These are phyloP conservation scores for Boletus smithii DNA, from an alignment of 1,284 basidiomycete species.

Conservation along the genomic window DNA sequence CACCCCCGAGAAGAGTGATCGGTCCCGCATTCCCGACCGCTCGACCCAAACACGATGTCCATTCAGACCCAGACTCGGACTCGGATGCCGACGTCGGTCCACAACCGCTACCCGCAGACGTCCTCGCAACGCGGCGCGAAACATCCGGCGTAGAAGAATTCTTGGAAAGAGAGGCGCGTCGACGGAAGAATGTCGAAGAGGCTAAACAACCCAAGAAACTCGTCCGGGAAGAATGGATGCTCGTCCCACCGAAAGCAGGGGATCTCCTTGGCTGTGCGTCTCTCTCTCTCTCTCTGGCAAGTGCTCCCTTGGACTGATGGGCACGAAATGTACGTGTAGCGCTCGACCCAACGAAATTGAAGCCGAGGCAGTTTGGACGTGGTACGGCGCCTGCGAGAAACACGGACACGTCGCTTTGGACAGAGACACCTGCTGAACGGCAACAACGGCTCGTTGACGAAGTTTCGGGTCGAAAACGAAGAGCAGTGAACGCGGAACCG, in stretches of 20 bases:
- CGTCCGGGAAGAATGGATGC: conserved; percentile 93
- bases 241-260: conserved; percentile 79
- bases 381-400: conserved; percentile 46
- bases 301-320: background rate
- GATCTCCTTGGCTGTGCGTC: conserved; percentile 71
- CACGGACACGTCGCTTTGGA: conserved; percentile 74
- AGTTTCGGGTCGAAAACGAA: conserved; percentile 77
- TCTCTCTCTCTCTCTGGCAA: too few species aligned
- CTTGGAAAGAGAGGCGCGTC: conserved; percentile 74
- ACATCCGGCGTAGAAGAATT: conserved; percentile 67
- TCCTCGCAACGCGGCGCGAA: conserved; percentile 35
- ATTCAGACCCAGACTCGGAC: conserved; percentile 64
- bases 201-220: conserved; percentile 68
- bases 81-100: conserved; percentile 79
- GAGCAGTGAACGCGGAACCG: conserved; percentile 53
- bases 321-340: conserved; percentile 38
- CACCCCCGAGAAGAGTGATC: conserved; percentile 27
- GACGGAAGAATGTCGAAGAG: conserved; percentile 67
- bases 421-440: conserved; percentile 86
- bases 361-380: conserved; percentile 75
- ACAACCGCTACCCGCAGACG: conserved; percentile 53
- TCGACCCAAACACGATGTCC: conserved; percentile 39
- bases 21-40: conserved; percentile 41
- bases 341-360: conserved; percentile 70
- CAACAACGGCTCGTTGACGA: conserved; percentile 85